A percentile compares a stretch with the other conserved stretches of the same genome.
Evolutionary conservation across 2,329 filamentous ascomycete species (phyloP).

Genomic region (Exserohilum rostratum): DNA sequence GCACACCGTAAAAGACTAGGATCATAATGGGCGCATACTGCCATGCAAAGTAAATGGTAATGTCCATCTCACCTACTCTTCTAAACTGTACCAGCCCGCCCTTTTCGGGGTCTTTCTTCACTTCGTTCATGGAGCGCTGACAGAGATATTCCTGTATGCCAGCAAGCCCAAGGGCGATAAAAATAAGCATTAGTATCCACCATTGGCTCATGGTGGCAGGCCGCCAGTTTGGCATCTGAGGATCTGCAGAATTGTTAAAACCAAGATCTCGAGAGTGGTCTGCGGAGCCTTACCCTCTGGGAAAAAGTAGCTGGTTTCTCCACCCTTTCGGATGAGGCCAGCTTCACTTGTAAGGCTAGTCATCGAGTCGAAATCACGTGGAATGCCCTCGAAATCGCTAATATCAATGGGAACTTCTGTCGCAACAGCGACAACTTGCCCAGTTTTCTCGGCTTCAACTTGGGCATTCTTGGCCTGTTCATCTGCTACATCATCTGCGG

Average conservation of each 20-base stretch:
- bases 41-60: constrained; percentile 45
- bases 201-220: constrained; percentile 49
- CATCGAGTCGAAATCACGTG: constrained; percentile 38
- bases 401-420: constrained; percentile 52
- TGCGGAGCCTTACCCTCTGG: constrained; percentile 30
- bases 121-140: constrained; percentile 39
- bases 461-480: constrained; percentile 46
- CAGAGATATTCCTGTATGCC: constrained; percentile 47
- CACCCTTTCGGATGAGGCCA: constrained; percentile 22
- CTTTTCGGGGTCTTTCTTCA: constrained; percentile 17
- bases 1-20: constrained; percentile 56
- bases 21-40: constrained; percentile 53
- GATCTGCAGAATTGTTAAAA: constrained; percentile 30
- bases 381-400: constrained; percentile 48
- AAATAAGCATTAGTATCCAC: constrained; percentile 42
- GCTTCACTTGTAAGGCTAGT: constrained; percentile 28
- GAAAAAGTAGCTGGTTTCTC: constrained; percentile 48
- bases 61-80: constrained; percentile 35
- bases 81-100: constrained; percentile 40
- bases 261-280: neutral
- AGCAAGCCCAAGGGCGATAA: constrained; percentile 44
- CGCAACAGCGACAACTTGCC: constrained; percentile 52
- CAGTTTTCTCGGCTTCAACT: constrained; percentile 51
- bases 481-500: constrained; percentile 23
- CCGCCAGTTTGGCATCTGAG: constrained; percentile 49